Conservation (phyloP, 2,329 filamentous ascomycete genomes). For the Pseudocercospora vitis region DNA sequence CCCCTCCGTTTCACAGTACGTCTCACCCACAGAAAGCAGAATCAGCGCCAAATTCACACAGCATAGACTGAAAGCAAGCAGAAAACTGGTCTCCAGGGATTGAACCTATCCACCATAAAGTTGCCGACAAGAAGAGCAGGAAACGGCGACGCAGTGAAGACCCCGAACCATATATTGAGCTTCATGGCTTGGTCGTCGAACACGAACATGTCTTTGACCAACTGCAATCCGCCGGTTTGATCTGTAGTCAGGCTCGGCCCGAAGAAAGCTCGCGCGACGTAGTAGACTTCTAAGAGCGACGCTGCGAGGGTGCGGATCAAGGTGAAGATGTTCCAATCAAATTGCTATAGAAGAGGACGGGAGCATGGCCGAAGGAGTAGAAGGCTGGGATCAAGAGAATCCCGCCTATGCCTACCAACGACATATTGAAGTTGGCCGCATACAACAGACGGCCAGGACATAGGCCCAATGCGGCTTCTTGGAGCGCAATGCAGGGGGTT, state of each 20-base stretch:
- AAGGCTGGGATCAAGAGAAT: slow-evolving; percentile 5
- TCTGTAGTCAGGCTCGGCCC: slow-evolving; percentile 3
- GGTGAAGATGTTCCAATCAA: slow-evolving; percentile 4
- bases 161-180: neutral
- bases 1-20: neutral
- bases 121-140: neutral
- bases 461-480: neutral
- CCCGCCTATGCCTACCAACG: slow-evolving; percentile 3
- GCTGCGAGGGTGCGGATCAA: neutral
- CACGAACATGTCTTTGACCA: neutral
- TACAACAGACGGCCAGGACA: neutral
- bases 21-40: neutral
- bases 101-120: slow-evolving; percentile 1
- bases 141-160: neutral
- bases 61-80: neutral
- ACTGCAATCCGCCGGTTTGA: slow-evolving; percentile 10
- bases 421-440: slow-evolving; percentile 3
- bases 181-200: neutral
- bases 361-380: slow-evolving; percentile 2
- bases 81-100: neutral
- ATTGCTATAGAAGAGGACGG: slow-evolving; percentile 5
- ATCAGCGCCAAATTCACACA: neutral
- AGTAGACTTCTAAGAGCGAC: neutral
- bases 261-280: neutral
- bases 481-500: neutral